Percentiles rank a stretch among this genome's conserved stretches.
phyloP scores from a whole-genome alignment of 768 basidiomycete genomes.

The Leccinum truebloodii region DNA sequence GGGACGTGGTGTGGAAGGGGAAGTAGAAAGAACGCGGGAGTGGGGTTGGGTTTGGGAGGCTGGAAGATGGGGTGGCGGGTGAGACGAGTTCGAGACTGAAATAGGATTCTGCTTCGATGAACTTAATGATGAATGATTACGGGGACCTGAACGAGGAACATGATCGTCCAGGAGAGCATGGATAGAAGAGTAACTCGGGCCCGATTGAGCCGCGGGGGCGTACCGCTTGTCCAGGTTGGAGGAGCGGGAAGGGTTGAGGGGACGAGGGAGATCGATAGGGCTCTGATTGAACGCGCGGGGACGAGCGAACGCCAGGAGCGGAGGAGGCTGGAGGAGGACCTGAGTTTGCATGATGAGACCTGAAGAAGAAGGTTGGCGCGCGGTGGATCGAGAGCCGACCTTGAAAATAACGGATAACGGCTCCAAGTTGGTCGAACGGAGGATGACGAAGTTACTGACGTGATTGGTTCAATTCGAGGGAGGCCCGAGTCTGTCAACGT shows the following conservation, averaged over 20 bases:
- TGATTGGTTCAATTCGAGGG: constrained; percentile 29
- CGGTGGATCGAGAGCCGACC: constrained; percentile 16
- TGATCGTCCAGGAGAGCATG: constrained; percentile 34
- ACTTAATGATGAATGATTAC: constrained; percentile 30
- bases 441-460: constrained; percentile 25
- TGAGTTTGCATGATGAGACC: constrained; percentile 29
- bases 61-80: constrained; percentile 21
- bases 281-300: constrained; percentile 18
- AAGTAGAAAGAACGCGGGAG: constrained; percentile 12
- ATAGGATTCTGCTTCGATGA: constrained; percentile 17
- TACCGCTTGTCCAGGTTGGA: constrained; percentile 40
- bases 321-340: constrained; percentile 30
- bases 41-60: constrained; percentile 18
- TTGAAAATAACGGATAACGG: constrained; percentile 19
- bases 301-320: constrained; percentile 16
- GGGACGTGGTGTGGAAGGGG: too few relatives aligned
- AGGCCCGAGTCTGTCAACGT: constrained; percentile 23
- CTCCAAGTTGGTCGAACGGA: constrained; percentile 11
- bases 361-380: constrained; percentile 11
- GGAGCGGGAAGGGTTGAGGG: constrained; percentile 29
- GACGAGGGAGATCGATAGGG: constrained; percentile 28
- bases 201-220: constrained; percentile 34
- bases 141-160: constrained; percentile 32
- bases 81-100: constrained; percentile 19
- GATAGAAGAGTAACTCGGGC: constrained; percentile 33